Percentiles rank a stretch among this genome's conserved stretches.
These are phyloP conservation scores for Magnaporthiopsis rhizophila DNA, from an alignment of 2,329 filamentous ascomycete species.

Conservation along the genomic window DNA sequence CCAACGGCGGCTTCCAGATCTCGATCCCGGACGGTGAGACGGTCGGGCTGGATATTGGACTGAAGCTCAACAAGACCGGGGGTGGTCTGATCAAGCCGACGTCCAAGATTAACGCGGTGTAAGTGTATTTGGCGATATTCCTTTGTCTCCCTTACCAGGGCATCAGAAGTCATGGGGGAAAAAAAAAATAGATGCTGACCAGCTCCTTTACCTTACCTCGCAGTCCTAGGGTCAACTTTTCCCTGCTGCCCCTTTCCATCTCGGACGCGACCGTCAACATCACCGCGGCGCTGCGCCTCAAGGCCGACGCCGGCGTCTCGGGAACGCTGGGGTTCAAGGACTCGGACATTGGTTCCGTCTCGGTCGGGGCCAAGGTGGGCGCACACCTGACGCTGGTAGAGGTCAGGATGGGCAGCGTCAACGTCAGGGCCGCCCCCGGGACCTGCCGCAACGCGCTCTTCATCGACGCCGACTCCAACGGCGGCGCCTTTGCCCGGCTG, in stretches of 20 bases:
- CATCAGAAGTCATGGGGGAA: too few relatives aligned
- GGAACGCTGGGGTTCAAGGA: conserved; percentile 5
- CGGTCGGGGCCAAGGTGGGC: conserved; percentile 8
- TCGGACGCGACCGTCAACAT: conserved; percentile 9
- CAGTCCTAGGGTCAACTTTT: conserved; percentile 12
- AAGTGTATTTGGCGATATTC: background rate
- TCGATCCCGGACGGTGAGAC: conserved; percentile 12
- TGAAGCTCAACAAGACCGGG: conserved; percentile 3
- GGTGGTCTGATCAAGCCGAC: background rate
- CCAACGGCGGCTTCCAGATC: conserved; percentile 12
- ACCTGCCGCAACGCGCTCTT: conserved; percentile 11
- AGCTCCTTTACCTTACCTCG: background rate
- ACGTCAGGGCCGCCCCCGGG: background rate
- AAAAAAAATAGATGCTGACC: background rate
- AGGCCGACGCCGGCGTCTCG: conserved; percentile 11
- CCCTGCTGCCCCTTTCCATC: conserved; percentile 11
- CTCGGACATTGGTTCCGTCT: background rate
- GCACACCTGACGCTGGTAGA: conserved; percentile 12
- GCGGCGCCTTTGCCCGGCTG: conserved; percentile 10
- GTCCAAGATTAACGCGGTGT: background rate
- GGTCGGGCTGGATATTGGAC: conserved; percentile 10
- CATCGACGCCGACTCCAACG: conserved; percentile 12
- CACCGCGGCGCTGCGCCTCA: conserved; percentile 12
- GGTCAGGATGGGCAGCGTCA: conserved; percentile 11
- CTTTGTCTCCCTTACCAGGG: background rate